A percentile compares a stretch with the other conserved stretches of the same genome.
phyloP scores from a whole-genome alignment of 768 basidiomycete genomes.

The Cystobasidium onofrii region DNA sequence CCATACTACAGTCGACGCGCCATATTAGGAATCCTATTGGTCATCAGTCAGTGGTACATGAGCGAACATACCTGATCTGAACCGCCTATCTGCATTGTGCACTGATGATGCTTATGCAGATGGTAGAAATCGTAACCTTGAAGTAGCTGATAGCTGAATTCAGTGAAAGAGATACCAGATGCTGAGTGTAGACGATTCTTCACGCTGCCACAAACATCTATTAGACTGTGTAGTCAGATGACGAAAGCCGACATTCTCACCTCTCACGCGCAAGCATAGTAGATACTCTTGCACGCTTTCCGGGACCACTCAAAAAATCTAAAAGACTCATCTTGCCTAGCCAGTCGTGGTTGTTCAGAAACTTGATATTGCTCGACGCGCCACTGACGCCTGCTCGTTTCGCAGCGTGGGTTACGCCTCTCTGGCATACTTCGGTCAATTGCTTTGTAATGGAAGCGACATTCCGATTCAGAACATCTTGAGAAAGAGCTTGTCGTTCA shows the following conservation, averaged over 20 bases:
- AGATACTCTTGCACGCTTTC: slow-evolving; percentile 70
- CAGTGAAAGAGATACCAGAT: slow-evolving; percentile 87
- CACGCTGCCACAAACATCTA: slow-evolving; percentile 53
- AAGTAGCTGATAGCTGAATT: slow-evolving; percentile 93
- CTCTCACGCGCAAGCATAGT: slow-evolving; percentile 86
- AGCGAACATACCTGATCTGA: slow-evolving; percentile 63
- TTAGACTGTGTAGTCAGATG: neutral
- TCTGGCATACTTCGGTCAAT: slow-evolving; percentile 63
- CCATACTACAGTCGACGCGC: slow-evolving; percentile 59
- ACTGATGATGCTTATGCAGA: slow-evolving; percentile 58
- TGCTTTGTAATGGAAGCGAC: slow-evolving; percentile 57
- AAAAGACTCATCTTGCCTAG: slow-evolving; percentile 63
- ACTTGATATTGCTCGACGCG: slow-evolving; percentile 34
- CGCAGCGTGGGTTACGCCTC: slow-evolving; percentile 59
- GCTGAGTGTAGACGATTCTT: slow-evolving; percentile 63
- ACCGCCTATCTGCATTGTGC: slow-evolving; percentile 84
- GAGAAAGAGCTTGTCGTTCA: slow-evolving; percentile 65
- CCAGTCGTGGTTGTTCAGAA: slow-evolving; percentile 71
- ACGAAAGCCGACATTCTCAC: slow-evolving; percentile 48
- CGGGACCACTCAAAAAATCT: slow-evolving; percentile 73
- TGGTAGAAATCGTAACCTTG: slow-evolving; percentile 92
- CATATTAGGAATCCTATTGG: neutral
- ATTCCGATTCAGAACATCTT: slow-evolving; percentile 58
- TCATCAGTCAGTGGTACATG: neutral
- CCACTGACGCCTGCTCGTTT: slow-evolving; percentile 29